Percentiles rank a stretch among this genome's conserved stretches.
phyloP scores from a whole-genome alignment of 306 rosid species.

The Citrullus amarus region DNA sequence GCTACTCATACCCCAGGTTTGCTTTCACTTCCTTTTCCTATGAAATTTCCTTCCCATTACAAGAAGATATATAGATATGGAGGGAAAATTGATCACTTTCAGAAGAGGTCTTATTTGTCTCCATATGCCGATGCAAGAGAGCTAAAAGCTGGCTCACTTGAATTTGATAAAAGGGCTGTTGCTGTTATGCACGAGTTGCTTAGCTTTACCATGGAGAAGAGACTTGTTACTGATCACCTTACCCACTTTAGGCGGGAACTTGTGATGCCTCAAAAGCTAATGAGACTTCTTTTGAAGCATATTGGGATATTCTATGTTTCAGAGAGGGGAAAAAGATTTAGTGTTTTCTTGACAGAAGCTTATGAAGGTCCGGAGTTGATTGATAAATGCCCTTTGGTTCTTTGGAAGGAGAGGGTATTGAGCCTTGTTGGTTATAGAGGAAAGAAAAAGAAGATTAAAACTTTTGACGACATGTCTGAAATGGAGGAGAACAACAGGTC shows the following conservation, averaged over 20 bases:
- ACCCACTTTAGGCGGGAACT: slow-evolving; percentile 79
- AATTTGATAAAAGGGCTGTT: slow-evolving; percentile 80
- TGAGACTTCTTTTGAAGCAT: slow-evolving; percentile 82
- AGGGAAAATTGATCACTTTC: slow-evolving; percentile 60
- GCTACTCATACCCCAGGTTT: slow-evolving; percentile 26
- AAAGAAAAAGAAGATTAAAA: slow-evolving; percentile 51
- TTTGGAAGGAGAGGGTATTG: slow-evolving; percentile 64
- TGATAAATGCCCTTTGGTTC: slow-evolving; percentile 61
- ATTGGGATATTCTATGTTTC: slow-evolving; percentile 79
- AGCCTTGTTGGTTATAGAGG: slow-evolving; percentile 46
- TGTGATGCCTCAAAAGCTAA: slow-evolving; percentile 85
- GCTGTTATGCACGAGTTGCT: slow-evolving; percentile 85
- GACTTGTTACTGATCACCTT: slow-evolving; percentile 77
- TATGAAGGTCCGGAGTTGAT: slow-evolving; percentile 61
- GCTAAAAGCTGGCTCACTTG: slow-evolving; percentile 53
- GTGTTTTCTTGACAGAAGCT: slow-evolving; percentile 68
- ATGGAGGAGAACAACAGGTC: slow-evolving; percentile 27
- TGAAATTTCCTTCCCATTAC: slow-evolving; percentile 64
- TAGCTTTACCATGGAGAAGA: slow-evolving; percentile 72
- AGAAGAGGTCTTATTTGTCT: slow-evolving; percentile 57
- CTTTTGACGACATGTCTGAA: slow-evolving; percentile 39
- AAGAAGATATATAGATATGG: slow-evolving; percentile 39
- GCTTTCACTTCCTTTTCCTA: slow-evolving; percentile 35
- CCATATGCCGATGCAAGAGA: slow-evolving; percentile 78
- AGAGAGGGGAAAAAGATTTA: slow-evolving; percentile 88